A percentile compares a stretch with the other conserved stretches of the same genome.
phyloP scores from a whole-genome alignment of 495 filamentous ascomycete species.

The Aspergillus wentii region DNA sequence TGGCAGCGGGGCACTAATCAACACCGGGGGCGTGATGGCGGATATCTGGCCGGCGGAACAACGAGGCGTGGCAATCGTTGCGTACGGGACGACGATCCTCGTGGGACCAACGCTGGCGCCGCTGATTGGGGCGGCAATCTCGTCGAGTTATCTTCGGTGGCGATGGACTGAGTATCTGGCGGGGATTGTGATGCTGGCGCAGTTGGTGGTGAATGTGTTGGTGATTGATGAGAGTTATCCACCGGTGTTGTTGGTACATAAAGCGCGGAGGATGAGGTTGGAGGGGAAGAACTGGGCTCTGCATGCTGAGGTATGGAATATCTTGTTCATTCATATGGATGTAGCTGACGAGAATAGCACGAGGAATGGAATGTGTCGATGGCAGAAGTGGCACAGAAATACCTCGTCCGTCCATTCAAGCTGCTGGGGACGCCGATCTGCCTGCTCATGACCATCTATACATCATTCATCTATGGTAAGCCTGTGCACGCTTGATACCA shows the following conservation, averaged over 20 bases:
- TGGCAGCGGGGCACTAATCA: constrained; percentile 48
- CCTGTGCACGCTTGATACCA: no score
- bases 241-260: constrained; percentile 40
- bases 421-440: constrained; percentile 50
- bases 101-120: constrained; percentile 46
- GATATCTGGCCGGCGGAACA: constrained; percentile 45
- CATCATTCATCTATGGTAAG: constrained; percentile 45
- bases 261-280: constrained; percentile 42
- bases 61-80: constrained; percentile 48
- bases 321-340: no score
- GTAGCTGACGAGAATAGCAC: no score
- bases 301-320: constrained; percentile 41
- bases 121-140: constrained; percentile 42
- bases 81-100: constrained; percentile 50
- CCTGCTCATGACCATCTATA: constrained; percentile 40
- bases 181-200: constrained; percentile 39
- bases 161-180: constrained; percentile 36
- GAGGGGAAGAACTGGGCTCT: constrained; percentile 50
- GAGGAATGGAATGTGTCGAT: constrained; percentile 43
- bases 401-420: constrained; percentile 31
- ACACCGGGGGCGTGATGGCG: constrained; percentile 49
- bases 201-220: constrained; percentile 32
- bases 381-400: constrained; percentile 20
- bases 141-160: constrained; percentile 37
- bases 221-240: constrained; percentile 48